phyloP scores from a whole-genome alignment of 331 rosid genomes.

The Saraca asoca region DNA sequence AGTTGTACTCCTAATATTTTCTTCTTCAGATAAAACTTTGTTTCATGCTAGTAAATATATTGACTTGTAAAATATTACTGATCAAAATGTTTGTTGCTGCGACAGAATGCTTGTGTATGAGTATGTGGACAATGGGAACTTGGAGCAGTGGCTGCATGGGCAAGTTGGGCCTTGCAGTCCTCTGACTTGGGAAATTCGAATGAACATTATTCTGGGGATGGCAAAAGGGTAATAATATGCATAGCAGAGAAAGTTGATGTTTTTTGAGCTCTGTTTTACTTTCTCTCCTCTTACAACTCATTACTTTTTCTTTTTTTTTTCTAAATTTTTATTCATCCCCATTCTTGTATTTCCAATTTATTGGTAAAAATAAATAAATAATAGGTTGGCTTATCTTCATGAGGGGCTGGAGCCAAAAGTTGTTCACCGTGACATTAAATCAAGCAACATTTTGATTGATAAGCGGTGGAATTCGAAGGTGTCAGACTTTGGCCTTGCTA shows the following conservation, averaged over 20 bases:
- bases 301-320: neutral
- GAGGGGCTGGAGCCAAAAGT: conserved; percentile 74
- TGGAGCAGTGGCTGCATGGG: conserved; percentile 75
- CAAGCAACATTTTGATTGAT: conserved; percentile 66
- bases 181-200: conserved; percentile 62
- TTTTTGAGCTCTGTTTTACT: neutral
- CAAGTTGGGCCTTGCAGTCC: conserved; percentile 65
- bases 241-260: conserved; percentile 19
- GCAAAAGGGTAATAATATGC: conserved; percentile 54
- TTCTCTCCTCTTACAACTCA: neutral
- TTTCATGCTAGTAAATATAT: neutral
- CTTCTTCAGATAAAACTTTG: neutral
- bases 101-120: conserved; percentile 74
- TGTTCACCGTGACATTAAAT: conserved; percentile 66
- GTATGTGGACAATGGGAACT: conserved; percentile 65
- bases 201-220: conserved; percentile 58
- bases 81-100: neutral
- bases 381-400: conserved; percentile 60
- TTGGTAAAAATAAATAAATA: neutral
- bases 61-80: neutral
- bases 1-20: conserved; percentile 10
- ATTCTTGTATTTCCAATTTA: neutral
- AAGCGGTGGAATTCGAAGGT: conserved; percentile 67
- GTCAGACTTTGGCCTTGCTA: conserved; percentile 70
- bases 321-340: neutral